phyloP scores from a whole-genome alignment of 75 land plant species.

The Adiantum capillusveneris region DNA sequence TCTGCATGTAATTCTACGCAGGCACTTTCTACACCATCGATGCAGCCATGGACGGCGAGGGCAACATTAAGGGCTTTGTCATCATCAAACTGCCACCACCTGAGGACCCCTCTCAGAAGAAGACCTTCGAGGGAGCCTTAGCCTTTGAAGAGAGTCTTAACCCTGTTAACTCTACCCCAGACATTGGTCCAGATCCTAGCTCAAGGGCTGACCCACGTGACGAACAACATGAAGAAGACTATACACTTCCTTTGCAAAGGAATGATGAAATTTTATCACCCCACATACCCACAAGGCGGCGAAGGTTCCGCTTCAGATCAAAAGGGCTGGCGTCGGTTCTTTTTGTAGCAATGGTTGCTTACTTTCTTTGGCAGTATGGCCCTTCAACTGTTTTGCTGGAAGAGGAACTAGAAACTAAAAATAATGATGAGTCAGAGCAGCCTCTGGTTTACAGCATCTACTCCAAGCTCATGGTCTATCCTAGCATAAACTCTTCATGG shows the following conservation, averaged over 20 bases:
- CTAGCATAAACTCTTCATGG: no score
- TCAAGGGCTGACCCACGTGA: no score
- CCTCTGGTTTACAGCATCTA: slow-evolving; percentile 11
- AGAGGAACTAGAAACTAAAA: neutral
- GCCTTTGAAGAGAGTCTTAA: slow-evolving; percentile 1
- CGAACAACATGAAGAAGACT: no score
- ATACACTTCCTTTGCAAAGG: no score
- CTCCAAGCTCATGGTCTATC: slow-evolving; percentile 6
- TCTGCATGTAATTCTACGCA: no score
- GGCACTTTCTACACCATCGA: no score
- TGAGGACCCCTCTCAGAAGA: slow-evolving; percentile 51
- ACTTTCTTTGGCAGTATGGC: neutral
- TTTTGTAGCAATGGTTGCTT: no score
- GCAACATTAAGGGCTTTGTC: slow-evolving; percentile 40
- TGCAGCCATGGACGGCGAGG: neutral
- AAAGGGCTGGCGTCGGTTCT: neutral
- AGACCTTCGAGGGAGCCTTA: slow-evolving; percentile 56
- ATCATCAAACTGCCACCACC: slow-evolving; percentile 59
- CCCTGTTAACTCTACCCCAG: neutral
- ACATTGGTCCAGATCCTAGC: no score
- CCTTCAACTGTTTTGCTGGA: neutral
- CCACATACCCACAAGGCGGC: no score
- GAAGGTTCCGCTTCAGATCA: neutral
- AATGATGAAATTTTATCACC: no score
- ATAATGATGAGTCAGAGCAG: neutral